Conservation (phyloP, 805 yeast species). For the Lachancea meyersii region DNA sequence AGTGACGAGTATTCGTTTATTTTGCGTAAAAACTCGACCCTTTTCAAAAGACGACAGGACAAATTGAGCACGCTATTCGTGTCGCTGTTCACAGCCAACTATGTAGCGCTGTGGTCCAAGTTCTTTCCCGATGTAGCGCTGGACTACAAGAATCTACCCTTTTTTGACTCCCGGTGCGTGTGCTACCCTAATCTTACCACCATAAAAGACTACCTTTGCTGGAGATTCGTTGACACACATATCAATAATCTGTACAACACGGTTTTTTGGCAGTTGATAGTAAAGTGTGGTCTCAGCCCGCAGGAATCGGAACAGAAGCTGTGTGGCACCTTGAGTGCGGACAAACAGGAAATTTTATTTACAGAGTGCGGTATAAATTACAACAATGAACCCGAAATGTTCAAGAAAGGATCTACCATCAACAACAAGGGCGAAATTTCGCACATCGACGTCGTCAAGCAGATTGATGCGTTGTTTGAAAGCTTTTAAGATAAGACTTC, state of each 20-base stretch:
- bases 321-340: constrained; percentile 72
- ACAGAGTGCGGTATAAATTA: constrained; percentile 76
- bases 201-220: constrained; percentile 76
- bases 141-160: constrained; percentile 55
- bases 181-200: constrained; percentile 59
- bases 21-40: constrained; percentile 50
- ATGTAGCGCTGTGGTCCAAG: constrained; percentile 59
- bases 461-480: constrained; percentile 34
- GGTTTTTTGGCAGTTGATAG: constrained; percentile 80
- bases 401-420: constrained; percentile 62
- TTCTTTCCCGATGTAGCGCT: constrained; percentile 49
- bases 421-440: constrained; percentile 49
- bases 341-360: constrained; percentile 84
- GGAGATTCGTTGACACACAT: constrained; percentile 97
- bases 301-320: constrained; percentile 75
- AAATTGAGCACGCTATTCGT: constrained; percentile 79
- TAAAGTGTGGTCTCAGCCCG: constrained; percentile 60
- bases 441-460: constrained; percentile 37
- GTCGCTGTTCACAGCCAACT: constrained; percentile 72
- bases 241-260: constrained; percentile 93
- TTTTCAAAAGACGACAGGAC: constrained; percentile 76
- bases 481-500: constrained; percentile 18
- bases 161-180: constrained; percentile 89
- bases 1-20: constrained; percentile 91
- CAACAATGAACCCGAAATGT: constrained; percentile 84